Conservation (phyloP, 2,329 filamentous ascomycete genomes). For the Lachnellula occidentalis region DNA sequence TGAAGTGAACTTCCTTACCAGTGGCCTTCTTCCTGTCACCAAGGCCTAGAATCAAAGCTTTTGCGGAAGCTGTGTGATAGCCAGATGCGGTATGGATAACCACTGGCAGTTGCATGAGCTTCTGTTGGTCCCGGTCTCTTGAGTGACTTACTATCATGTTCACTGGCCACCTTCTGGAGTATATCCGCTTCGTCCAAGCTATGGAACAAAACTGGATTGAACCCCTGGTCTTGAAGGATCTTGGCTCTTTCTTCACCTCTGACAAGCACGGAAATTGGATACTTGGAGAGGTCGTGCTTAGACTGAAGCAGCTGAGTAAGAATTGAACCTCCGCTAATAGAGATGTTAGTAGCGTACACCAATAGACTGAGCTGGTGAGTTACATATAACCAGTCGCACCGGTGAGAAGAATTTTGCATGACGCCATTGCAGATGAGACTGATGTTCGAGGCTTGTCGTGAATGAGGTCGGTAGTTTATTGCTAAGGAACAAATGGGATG, state of each 20-base stretch:
- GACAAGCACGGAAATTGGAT: slow-evolving; percentile 15
- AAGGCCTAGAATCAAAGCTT: slow-evolving; percentile 40
- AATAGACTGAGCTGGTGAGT: background rate
- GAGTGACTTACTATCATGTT: slow-evolving; percentile 17
- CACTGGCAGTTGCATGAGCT: background rate
- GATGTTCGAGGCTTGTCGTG: background rate
- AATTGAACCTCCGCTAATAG: slow-evolving; percentile 14
- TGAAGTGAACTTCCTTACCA: slow-evolving; percentile 34
- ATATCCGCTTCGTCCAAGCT: slow-evolving; percentile 15
- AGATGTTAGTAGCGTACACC: background rate
- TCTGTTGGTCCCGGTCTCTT: background rate
- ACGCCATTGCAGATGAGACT: background rate
- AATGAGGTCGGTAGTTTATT: too few relatives aligned
- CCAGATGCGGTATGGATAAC: slow-evolving; percentile 39
- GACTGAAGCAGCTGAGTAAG: slow-evolving; percentile 8
- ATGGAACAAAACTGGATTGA: slow-evolving; percentile 16
- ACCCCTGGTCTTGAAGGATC: slow-evolving; percentile 7
- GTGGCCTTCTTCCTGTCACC: slow-evolving; percentile 33
- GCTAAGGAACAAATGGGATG: too few relatives aligned
- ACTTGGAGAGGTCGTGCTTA: slow-evolving; percentile 2
- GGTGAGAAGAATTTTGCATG: slow-evolving; percentile 12
- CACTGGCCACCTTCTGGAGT: slow-evolving; percentile 13
- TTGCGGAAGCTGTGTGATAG: slow-evolving; percentile 33
- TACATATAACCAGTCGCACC: slow-evolving; percentile 19
- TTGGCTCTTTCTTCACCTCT: slow-evolving; percentile 16